Percentiles rank a stretch among this genome's conserved stretches.
phyloP scores from a whole-genome alignment of 1,139 yeast genomes.

The Pichia sp. region DNA sequence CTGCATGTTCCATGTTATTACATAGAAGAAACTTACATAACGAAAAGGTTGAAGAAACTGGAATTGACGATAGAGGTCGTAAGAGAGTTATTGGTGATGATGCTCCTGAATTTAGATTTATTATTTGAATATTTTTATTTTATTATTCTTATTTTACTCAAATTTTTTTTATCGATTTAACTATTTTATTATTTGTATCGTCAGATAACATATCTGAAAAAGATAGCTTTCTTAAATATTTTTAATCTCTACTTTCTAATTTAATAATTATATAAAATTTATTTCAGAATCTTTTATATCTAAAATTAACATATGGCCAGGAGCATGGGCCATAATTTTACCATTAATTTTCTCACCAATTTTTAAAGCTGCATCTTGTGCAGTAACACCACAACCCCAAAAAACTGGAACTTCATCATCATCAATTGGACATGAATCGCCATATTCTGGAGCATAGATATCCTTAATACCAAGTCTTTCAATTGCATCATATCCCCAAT shows the following conservation, averaged over 20 bases:
- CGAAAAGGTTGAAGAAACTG: slow-evolving; percentile 6
- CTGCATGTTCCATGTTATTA: slow-evolving; percentile 5
- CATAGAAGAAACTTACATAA: slow-evolving; percentile 7
- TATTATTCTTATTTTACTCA: not conserved
- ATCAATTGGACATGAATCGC: not conserved
- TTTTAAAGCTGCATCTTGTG: slow-evolving; percentile 5
- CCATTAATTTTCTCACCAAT: not conserved
- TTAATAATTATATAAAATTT: not conserved
- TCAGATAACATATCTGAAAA: too few species aligned
- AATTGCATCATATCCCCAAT: slow-evolving; percentile 9
- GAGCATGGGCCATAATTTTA: slow-evolving; percentile 2
- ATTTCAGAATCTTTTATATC: slow-evolving; percentile 6
- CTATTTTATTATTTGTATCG: not conserved
- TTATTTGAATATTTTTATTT: not conserved
- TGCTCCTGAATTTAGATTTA: slow-evolving; percentile 8
- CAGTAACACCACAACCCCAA: slow-evolving; percentile 10
- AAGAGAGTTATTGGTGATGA: slow-evolving; percentile 9
- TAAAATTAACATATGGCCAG: slow-evolving; percentile 8
- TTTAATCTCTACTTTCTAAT: not conserved
- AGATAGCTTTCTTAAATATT: too few species aligned
- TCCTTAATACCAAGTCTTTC: slow-evolving; percentile 5
- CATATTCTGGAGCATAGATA: slow-evolving; percentile 4
- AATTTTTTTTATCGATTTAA: not conserved
- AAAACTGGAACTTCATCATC: slow-evolving; percentile 6
- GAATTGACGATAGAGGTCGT: slow-evolving; percentile 7